Percentiles rank a stretch among this genome's conserved stretches.
These are phyloP conservation scores for Hypoxylon sp. DNA, from an alignment of 2,329 filamentous ascomycete species.

Conservation along the genomic window DNA sequence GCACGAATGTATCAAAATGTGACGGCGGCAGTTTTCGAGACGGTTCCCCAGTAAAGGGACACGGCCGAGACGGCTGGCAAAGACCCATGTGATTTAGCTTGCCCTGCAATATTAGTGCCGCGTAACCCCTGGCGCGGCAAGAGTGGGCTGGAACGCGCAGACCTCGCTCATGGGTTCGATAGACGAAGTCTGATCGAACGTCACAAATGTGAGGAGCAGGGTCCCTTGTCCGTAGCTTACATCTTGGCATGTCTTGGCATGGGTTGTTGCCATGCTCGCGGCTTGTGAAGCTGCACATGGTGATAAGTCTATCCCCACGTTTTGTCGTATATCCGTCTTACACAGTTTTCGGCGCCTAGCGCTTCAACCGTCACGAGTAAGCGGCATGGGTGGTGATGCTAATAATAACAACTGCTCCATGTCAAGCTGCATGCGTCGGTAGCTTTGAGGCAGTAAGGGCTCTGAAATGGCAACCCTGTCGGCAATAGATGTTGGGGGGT, in stretches of 20 bases:
- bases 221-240: slow-evolving; percentile 36
- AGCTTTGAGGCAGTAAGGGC: slow-evolving; percentile 10
- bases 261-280: slow-evolving; percentile 38
- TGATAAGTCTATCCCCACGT: slow-evolving; percentile 32
- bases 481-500: slow-evolving; percentile 13
- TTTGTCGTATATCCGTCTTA: slow-evolving; percentile 22
- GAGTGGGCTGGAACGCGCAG: slow-evolving; percentile 18
- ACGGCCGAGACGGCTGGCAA: slow-evolving; percentile 14
- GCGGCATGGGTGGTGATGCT: slow-evolving; percentile 23
- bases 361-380: slow-evolving; percentile 18
- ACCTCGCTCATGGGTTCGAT: slow-evolving; percentile 36
- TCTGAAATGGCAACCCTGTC: slow-evolving; percentile 20
- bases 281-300: slow-evolving; percentile 43
- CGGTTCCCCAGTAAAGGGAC: slow-evolving; percentile 19
- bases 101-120: slow-evolving; percentile 26
- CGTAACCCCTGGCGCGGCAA: slow-evolving; percentile 26
- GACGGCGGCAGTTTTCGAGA: slow-evolving; percentile 9
- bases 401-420: slow-evolving; percentile 20
- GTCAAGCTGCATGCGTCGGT: slow-evolving; percentile 12
- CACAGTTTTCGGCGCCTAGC: slow-evolving; percentile 36
- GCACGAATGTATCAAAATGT: slow-evolving; percentile 14
- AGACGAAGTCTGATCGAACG: slow-evolving; percentile 40
- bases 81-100: slow-evolving; percentile 21
- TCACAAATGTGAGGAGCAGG: slow-evolving; percentile 34
- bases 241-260: slow-evolving; percentile 35